Base-by-base conservation (phyloP, 148 eudicot species). In the Fagopyrum tataricum region DNA sequence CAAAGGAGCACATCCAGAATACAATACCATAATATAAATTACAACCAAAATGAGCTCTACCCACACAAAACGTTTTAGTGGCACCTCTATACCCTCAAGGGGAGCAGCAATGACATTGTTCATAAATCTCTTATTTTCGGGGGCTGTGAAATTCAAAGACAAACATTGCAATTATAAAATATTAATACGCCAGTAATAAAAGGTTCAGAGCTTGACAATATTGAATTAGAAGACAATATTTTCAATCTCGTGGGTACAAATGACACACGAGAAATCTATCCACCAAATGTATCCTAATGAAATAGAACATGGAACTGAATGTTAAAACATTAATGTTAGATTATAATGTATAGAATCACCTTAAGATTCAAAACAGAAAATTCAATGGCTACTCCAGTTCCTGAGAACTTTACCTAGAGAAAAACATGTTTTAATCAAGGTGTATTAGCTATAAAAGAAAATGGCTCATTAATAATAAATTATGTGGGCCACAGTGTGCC, bases 381-480 rank as follows among this genome's bases (percentile, higher is more conserved):
- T n/a, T n/a, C n/a, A n/a, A n/a, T n/a, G n/a, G n/a, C 95, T 15
- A 92, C 96, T 78, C 97, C 92, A 0, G 81, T 79, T n/a, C 95
- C 91, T 15, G 91, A 78, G 73, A 82, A 85, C 17, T 86, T 88
- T 68, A 77, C 81, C 97, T 20, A 59, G 48, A 67, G 59, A 14
- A 44, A 71, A 24, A 47, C 37, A 43, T 2, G 7, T 0, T 8
- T 21, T n/a, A n/a, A n/a, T n/a, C n/a, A n/a, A n/a, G n/a, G n/a
- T n/a, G n/a, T 23, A 58, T 23, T 1, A 58, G 8, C 59, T 58
- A 58, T 51, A 14, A 58, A 58, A 23, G 14, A 58, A 56, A 7
- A 56, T 56, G 26, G 21, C 26, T 21, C 20, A 56, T 56, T 18
- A 58, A 58, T 1, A 47, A 7, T 6, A 26, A 26, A 18, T 14